Base-by-base conservation (phyloP, 1,139 yeast species). In the Sugiyamaella neomexicana region DNA sequence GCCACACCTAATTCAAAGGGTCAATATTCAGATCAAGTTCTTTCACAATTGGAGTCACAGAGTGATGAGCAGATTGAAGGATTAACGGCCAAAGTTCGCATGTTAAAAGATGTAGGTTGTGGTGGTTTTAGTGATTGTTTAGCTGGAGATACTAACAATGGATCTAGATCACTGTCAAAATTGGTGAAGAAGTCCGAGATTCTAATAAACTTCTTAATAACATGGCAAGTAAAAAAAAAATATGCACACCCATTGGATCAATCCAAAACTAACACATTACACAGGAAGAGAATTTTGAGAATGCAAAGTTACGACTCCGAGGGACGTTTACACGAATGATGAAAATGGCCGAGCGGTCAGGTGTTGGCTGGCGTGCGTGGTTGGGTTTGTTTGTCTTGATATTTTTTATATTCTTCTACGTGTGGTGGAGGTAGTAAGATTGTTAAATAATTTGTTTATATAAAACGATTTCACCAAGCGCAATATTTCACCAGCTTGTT, bases 151-250 rank as follows among this genome's bases (percentile, higher is more conserved):
- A 17, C n/a, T 13, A n/a, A 7, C 37, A n/a, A n/a, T n/a, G n/a
- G 23, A 20, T n/a, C 38, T 39, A 66, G 67, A 72, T 89, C 55
- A 86, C 96, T 5, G 68, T 81, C 45, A 80, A 76, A 60, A 90
- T 91, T 86, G 97, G 97, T 2, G 82, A 81, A 45, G 96, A 90
- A 68, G 91, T 90, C 61, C 83, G 88, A 63, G 85, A 83, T 62
- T 83, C 91, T 31, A 82, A 83, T 59, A 72, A 81, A 57, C 73
- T 86, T 55, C 77, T 89, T 58, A 81, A 79, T 56, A 80, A 80
- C 25, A 74, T 88, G 60, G 78, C 60, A 52, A 81, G 52, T 75
- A 77, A 13, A 27, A 31, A 39, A 77, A 13, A 27, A 31, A 39
- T n/a, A 17, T 27, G 2, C 9, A 12, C 9, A 51, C n/a, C 7